These are phyloP conservation scores for Malbranchea cinnamomea DNA, from an alignment of 2,329 filamentous ascomycete genomes.

Conservation along the genomic window DNA sequence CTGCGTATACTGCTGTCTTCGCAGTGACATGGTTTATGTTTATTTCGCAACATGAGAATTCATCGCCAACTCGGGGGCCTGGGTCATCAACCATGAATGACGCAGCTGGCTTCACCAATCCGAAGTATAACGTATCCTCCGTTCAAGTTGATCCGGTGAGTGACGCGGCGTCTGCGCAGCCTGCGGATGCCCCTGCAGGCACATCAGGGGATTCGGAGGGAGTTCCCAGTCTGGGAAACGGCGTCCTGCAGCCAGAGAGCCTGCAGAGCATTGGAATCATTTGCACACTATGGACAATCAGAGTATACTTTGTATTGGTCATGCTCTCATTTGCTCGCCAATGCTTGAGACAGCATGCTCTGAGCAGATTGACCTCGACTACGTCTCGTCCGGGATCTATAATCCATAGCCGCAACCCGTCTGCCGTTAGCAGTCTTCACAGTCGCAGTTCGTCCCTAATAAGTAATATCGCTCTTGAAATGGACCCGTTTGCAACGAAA, in stretches of 20 bases:
- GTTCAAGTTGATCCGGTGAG: constrained; percentile 44
- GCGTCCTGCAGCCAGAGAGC: constrained; percentile 50
- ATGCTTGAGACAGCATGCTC: constrained; percentile 55
- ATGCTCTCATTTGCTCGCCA: constrained; percentile 70
- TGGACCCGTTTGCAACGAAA: constrained; percentile 55
- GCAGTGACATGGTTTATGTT: constrained; percentile 74
- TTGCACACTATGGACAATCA: constrained; percentile 54
- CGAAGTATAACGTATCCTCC: constrained; percentile 44
- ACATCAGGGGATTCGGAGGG: constrained; percentile 14
- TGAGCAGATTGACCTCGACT: constrained; percentile 29
- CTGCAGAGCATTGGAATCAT: constrained; percentile 69
- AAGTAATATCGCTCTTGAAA: constrained; percentile 31
- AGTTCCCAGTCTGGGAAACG: constrained; percentile 41
- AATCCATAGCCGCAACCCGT: constrained; percentile 10
- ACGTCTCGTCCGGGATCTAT: constrained; percentile 11
- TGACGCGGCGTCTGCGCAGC: constrained; percentile 32
- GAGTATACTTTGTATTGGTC: constrained; percentile 71
- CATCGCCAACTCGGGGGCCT: constrained; percentile 28
- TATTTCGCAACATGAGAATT: constrained; percentile 43
- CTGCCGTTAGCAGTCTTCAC: constrained; percentile 27
- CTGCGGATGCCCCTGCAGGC: constrained; percentile 22
- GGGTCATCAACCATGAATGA: constrained; percentile 44
- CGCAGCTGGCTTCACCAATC: constrained; percentile 49
- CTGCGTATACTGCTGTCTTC: constrained; percentile 67
- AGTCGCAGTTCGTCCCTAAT: constrained; percentile 32